Evolutionary conservation across 2,329 filamentous ascomycete species (phyloP), one percentile per base, ranked within the genome.

Genomic region (Bipolaris zeicola): DNA sequence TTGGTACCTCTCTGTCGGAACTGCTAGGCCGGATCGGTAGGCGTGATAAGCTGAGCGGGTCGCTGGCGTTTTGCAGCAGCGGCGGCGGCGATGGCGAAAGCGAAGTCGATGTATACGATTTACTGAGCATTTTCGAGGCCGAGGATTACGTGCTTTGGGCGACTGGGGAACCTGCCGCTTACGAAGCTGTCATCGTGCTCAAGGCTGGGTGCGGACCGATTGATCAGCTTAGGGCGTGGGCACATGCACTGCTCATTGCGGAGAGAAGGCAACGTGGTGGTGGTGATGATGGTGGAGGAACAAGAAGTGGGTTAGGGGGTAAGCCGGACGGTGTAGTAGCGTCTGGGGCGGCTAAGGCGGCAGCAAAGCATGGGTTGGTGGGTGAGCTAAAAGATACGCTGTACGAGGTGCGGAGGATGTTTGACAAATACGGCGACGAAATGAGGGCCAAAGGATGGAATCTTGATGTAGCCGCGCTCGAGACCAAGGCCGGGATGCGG

Each of bases 361-460:
- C 48, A 58, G 38, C 60, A 49, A 75, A 80, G 51, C 72, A 76
- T 46, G 79, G 77, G 5, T 76, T 84, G 33, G 16, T 48, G 41
- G 69, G 80, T 68, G 77, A 78, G 57, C 62, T 77, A 47, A 64
- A 76, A 54, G 60, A 66, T 42, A 76, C 78, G 44, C 64, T 82
- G 57, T 71, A 75, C 44, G 64, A 76, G 39, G 67, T 76, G 7
- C 64, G 65, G 6, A 67, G 68, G 8, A 74, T 80, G 45, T 85
- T 88, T 69, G 70, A 76, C 61, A 64, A 74, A 68, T 71, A 80
- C 79, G 55, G 77, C 50, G 58, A 74, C 58, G 61, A 75, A 58
- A 58, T 87, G 52, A 68, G 63, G 55, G 71, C 72, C 33, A 77
- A 67, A 31, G 89, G 89, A 0, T 93, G 90, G 90, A 84, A 92